Evolutionary conservation across 2,329 filamentous ascomycete genomes (phyloP).

Genomic region (Trichoderma aggressivum): DNA sequence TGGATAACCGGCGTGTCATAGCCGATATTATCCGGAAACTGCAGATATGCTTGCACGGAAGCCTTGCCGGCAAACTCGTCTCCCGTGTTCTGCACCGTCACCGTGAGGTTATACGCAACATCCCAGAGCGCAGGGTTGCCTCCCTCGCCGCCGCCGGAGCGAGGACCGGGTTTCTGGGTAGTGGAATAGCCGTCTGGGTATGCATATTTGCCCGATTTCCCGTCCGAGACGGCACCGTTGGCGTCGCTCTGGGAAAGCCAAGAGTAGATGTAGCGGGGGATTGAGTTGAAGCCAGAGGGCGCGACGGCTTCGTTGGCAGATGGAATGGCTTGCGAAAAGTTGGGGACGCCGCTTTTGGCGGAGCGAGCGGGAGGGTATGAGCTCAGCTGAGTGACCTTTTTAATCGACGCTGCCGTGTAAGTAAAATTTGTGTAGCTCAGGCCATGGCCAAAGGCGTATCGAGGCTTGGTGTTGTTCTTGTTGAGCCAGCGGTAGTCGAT

Average conservation of each 20-base stretch:
- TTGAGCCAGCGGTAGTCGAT: conserved; percentile 91
- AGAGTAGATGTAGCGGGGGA: conserved; percentile 68
- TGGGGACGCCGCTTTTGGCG: conserved; percentile 39
- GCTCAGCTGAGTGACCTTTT: conserved; percentile 43
- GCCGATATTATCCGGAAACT: conserved; percentile 36
- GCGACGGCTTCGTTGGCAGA: conserved; percentile 53
- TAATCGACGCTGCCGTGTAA: conserved; percentile 51
- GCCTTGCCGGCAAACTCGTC: conserved; percentile 40
- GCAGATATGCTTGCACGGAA: conserved; percentile 45
- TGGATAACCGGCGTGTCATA: conserved; percentile 64
- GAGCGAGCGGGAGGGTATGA: conserved; percentile 34
- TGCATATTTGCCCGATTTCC: conserved; percentile 45
- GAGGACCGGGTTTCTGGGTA: conserved; percentile 41
- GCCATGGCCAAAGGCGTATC: conserved; percentile 84
- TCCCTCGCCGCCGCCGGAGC: conserved; percentile 65
- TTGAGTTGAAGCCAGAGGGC: conserved; percentile 54
- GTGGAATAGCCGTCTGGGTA: conserved; percentile 67
- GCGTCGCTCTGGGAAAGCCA: conserved; percentile 51
- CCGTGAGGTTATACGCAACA: conserved; percentile 39
- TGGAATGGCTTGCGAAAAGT: conserved; percentile 51
- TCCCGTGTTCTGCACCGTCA: conserved; percentile 54
- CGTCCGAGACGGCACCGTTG: conserved; percentile 39
- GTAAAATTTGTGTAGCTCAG: conserved; percentile 76
- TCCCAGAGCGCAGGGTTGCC: conserved; percentile 66
- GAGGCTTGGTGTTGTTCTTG: conserved; percentile 67